Base-by-base conservation (phyloP, 1,284 basidiomycete species). In the Tilletia horrida region DNA sequence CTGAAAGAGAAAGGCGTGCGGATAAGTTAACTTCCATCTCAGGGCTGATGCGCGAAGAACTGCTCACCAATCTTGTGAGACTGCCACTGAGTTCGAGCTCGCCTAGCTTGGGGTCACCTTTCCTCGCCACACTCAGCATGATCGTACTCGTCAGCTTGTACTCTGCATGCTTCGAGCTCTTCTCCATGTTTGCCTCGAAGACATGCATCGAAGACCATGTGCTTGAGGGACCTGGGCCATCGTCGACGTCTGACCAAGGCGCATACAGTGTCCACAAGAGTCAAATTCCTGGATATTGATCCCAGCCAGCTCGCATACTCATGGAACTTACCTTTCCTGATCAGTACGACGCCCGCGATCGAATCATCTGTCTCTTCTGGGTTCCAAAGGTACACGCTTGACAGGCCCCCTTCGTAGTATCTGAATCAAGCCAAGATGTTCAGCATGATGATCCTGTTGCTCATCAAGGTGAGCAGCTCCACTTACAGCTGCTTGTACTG, bases 151-250 rank as follows among this genome's bases (percentile, higher is more conserved):
- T 98, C 68, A 99, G 86, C 84, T 97, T 97, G 85, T 98, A 98
- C 44, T 40, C 29, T 13, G 44, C 40, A 16, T 42, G n/a, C 63
- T 64, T 64, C 14, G 42, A 35, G 79, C 92, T 92, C 75, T 90
- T 89, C 57, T 93, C 86, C 82, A 97, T 93, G 31, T 87, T 86
- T 2, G 91, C 88, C 82, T 98, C 96, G 77, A 99, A 97, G 55
- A 98, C 95, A 82, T 99, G 96, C 69, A 99, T 92, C 3, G 93
- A 96, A 82, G 98, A 94, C 96, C 96, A 99, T 50, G 91, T 89
- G 45, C 92, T 91, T 23, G 81, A 73, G 11, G 82, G 74, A 27
- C 75, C 74, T 52, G 71, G 70, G 29, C 70, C 68, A 35, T 75
- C 66, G 57, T 73, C 69, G 27, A 73, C 67, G 1, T 69, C 66